Evolutionary conservation across 495 filamentous ascomycete genomes (phyloP), one percentile per base, ranked within the genome.

Genomic region (Penicillium psychrofluorescens): DNA sequence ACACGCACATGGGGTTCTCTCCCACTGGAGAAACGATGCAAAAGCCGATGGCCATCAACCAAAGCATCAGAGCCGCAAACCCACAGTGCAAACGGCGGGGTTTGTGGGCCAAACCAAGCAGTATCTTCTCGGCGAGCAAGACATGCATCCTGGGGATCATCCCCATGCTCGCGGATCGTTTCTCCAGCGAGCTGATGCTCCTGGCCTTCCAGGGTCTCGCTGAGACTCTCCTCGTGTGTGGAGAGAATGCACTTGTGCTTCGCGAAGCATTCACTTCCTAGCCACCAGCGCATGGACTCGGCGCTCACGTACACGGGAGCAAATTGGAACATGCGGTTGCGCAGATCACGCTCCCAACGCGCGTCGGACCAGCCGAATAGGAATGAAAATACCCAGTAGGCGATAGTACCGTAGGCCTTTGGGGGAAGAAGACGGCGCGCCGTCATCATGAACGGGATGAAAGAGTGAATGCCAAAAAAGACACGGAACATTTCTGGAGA

Each of bases 241-340:
- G 85, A 74, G 8, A 97, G 72, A 40, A 97, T 95, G 61, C 92
- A 97, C 61, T 86, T 86, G 48, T 96, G 89, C 48, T 74, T 85
- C 0, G 92, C 88, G 59, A 97, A 97, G 50, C 90, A 88, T 53
- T 94, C 88, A 1, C 84, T 66, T 0, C 92, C 92, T 1, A 97
- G 73, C 91, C 91, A 97, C 92, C 91, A 97, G 0, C 88, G 76
- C 85, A 97, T 95, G 15, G 79, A 84, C 68, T 97, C 91, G 6
- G 87, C 79, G 45, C 81, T 86, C 22, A 95, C 88, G 55, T 91
- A 95, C 2, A 94, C 86, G 4, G 91, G 91, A 2, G 86, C 80
- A 49, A 95, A 96, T 54, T 89, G 85, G 62, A 97, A 96, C 78
- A 91, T 84, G 10, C 91, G 80, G 51, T 86, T 71, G 34, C 86